A percentile compares a stretch with the other conserved stretches of the same genome.
These are phyloP conservation scores for Auriscalpium vulgare DNA, from an alignment of 768 basidiomycete genomes.

Conservation along the genomic window DNA sequence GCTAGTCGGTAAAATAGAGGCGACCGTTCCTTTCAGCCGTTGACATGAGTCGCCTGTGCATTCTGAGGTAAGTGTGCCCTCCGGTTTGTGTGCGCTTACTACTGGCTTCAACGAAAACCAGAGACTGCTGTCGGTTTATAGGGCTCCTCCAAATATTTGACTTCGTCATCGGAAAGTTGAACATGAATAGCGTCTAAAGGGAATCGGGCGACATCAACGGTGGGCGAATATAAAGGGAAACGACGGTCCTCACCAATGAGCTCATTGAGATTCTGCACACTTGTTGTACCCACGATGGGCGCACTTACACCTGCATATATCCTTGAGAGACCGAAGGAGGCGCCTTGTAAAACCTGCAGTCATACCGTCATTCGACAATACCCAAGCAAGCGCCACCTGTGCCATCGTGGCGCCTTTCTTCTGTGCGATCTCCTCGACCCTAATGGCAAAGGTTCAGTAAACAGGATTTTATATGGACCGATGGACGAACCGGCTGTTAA, in stretches of 20 bases:
- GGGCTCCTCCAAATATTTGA: slow-evolving; percentile 30
- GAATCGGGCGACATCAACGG: not conserved
- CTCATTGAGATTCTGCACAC: slow-evolving; percentile 25
- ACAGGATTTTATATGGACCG: not conserved
- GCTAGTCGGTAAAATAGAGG: too few relatives aligned
- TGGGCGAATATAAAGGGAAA: not conserved
- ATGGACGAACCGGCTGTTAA: slow-evolving; percentile 6
- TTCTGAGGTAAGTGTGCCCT: too few relatives aligned
- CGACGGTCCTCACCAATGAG: slow-evolving; percentile 16
- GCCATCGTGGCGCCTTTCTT: slow-evolving; percentile 29
- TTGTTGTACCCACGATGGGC: slow-evolving; percentile 31
- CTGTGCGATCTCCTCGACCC: slow-evolving; percentile 29
- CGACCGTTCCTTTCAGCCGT: too few relatives aligned
- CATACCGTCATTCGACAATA: slow-evolving; percentile 18
- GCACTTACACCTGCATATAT: slow-evolving; percentile 17
- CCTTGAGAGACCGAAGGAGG: not conserved
- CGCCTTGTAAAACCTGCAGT: too few relatives aligned
- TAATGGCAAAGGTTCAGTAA: not conserved
- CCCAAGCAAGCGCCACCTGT: slow-evolving; percentile 33
- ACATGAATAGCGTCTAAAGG: slow-evolving; percentile 24
- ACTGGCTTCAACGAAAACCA: too few relatives aligned
- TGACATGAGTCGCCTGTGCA: too few relatives aligned
- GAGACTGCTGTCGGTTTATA: slow-evolving; percentile 21
- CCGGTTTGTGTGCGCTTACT: too few relatives aligned
- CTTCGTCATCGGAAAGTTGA: slow-evolving; percentile 32